A percentile compares a stretch with the other conserved stretches of the same genome.
Conservation (phyloP, 2,329 filamentous ascomycete genomes). For the Xylariales sp. region DNA sequence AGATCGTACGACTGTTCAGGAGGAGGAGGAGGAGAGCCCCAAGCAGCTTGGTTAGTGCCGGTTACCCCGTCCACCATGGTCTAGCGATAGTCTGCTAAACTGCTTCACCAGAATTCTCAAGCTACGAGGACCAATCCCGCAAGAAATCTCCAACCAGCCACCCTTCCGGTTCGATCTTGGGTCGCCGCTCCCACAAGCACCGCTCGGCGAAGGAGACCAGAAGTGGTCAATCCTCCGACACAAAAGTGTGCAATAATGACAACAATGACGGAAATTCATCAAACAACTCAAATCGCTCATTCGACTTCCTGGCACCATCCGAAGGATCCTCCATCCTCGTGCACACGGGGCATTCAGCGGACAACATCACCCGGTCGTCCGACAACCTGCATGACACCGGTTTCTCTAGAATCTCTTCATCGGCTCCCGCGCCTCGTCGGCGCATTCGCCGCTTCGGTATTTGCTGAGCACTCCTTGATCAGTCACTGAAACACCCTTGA, state of each 20-base stretch:
- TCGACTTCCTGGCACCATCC: constrained; percentile 9
- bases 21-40: constrained; percentile 2
- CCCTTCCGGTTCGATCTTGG: constrained; percentile 1
- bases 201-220: background rate
- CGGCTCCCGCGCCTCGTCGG: constrained; percentile 10
- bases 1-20: background rate
- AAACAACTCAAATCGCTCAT: constrained; percentile 10
- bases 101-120: constrained; percentile 16
- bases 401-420: background rate
- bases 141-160: background rate
- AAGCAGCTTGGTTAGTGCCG: constrained; percentile 19
- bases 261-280: constrained; percentile 8
- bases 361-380: constrained; percentile 12
- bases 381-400: background rate
- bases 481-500: no score
- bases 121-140: constrained; percentile 12
- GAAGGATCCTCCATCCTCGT: constrained; percentile 20
- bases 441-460: constrained; percentile 10
- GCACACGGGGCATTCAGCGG: constrained; percentile 26
- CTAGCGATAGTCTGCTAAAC: constrained; percentile 5
- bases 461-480: no score
- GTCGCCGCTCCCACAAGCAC: background rate
- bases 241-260: background rate
- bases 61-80: background rate
- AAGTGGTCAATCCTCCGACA: background rate